Evolutionary conservation across 106 monocot species (phyloP).

Genomic region (Hemerocallis citrina): DNA sequence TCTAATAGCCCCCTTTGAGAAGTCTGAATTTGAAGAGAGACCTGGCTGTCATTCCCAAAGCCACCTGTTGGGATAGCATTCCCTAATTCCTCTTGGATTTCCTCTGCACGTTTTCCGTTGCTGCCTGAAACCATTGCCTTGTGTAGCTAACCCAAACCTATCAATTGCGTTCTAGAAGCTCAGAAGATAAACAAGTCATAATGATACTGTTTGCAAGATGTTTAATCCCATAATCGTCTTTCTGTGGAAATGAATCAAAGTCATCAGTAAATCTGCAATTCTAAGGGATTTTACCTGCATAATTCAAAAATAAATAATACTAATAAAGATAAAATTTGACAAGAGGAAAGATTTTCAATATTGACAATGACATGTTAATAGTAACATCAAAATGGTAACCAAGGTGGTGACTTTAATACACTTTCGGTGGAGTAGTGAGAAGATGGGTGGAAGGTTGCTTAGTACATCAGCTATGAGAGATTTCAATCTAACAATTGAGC

Average conservation of each 20-base stretch:
- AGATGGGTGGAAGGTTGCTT: too few species aligned
- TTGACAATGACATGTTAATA: too few species aligned
- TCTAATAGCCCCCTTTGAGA: slow-evolving; percentile 25
- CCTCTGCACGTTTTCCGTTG: slow-evolving; percentile 20
- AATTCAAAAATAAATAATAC: too few species aligned
- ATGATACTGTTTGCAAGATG: not conserved
- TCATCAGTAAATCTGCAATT: not conserved
- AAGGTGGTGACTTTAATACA: too few species aligned
- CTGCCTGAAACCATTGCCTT: slow-evolving; percentile 34
- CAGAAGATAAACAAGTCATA: not conserved
- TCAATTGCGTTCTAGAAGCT: not conserved
- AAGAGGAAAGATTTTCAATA: too few species aligned
- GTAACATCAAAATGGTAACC: too few species aligned
- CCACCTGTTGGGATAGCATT: slow-evolving; percentile 5
- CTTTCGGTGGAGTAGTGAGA: too few species aligned
- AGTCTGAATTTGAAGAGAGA: slow-evolving; percentile 13
- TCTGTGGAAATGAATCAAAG: not conserved
- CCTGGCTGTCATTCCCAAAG: slow-evolving; percentile 10
- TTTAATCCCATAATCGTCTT: not conserved
- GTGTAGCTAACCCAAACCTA: slow-evolving; percentile 1
- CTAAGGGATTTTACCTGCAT: too few species aligned
- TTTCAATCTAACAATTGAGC: too few species aligned
- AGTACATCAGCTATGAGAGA: too few species aligned
- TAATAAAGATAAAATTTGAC: too few species aligned
- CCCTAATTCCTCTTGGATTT: slow-evolving; percentile 38